Percentiles rank a stretch among this genome's conserved stretches.
These are phyloP conservation scores for Corchorus olitorius DNA, from an alignment of 345 rosid species.

Conservation along the genomic window DNA sequence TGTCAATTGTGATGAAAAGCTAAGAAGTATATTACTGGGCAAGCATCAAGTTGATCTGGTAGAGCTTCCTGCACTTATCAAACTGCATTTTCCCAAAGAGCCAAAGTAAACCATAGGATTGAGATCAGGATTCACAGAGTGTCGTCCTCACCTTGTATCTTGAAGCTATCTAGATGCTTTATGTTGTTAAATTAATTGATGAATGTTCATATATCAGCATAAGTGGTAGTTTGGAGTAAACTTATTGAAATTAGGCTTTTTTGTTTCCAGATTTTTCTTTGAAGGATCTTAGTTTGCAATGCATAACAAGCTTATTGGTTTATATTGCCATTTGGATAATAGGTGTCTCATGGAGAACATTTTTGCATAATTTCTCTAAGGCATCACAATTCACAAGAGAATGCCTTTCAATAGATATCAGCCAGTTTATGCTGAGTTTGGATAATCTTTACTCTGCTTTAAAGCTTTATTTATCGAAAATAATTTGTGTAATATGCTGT, in stretches of 20 bases:
- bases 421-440: neutral
- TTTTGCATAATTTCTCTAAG: too few species aligned
- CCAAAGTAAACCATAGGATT: conserved; percentile 44
- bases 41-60: conserved; percentile 74
- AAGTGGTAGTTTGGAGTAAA: neutral
- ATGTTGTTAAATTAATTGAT: conserved; percentile 4
- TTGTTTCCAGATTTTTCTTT: neutral
- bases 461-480: neutral
- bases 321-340: too few species aligned
- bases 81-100: conserved; percentile 75
- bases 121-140: conserved; percentile 11
- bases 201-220: neutral
- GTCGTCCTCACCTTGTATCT: conserved; percentile 9
- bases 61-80: conserved; percentile 83
- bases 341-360: neutral
- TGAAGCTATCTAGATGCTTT: conserved; percentile 8
- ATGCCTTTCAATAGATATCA: neutral
- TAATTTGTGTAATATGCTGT: neutral
- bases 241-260: neutral
- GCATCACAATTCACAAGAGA: neutral
- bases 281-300: neutral
- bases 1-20: conserved; percentile 78
- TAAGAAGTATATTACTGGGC: conserved; percentile 71
- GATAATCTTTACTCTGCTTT: neutral
- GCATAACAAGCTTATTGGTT: neutral